These are phyloP conservation scores for Hyphopichia burtonii DNA, from an alignment of 1,139 yeast genomes.

Conservation along the genomic window DNA sequence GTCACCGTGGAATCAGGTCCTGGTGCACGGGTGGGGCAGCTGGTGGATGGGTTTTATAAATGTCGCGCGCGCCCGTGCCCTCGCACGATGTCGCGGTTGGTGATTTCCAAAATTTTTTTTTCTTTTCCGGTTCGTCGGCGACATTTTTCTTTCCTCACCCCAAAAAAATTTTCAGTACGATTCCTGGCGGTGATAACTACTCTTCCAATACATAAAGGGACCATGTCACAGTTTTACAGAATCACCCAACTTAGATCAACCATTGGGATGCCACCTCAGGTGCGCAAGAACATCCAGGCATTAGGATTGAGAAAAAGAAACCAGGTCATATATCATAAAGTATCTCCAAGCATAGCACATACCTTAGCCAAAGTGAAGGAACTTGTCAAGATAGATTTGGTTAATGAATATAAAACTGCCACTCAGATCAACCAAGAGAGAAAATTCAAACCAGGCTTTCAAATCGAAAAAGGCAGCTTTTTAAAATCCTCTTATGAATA, in stretches of 20 bases:
- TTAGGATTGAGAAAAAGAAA: conserved; percentile 79
- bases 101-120: no score
- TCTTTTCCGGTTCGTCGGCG: no score
- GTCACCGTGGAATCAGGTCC: no score
- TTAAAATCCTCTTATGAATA: conserved; percentile 1
- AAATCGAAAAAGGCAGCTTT: conserved; percentile 12
- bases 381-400: conserved; percentile 79
- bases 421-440: conserved; percentile 56
- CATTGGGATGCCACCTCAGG: conserved; percentile 77
- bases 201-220: no score
- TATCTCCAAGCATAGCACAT: conserved; percentile 81
- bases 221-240: conserved; percentile 36
- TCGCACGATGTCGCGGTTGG: no score
- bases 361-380: conserved; percentile 83
- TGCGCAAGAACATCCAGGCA: conserved; percentile 63
- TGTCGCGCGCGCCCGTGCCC: no score
- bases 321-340: conserved; percentile 69
- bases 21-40: no score
- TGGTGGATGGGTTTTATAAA: no score
- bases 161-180: no score
- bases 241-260: conserved; percentile 78
- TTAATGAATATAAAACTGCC: conserved; percentile 49
- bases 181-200: no score
- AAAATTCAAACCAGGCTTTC: conserved; percentile 64
- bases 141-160: no score